Base-by-base conservation (phyloP, 495 filamentous ascomycete species). In the Cenococcum geophilum region DNA sequence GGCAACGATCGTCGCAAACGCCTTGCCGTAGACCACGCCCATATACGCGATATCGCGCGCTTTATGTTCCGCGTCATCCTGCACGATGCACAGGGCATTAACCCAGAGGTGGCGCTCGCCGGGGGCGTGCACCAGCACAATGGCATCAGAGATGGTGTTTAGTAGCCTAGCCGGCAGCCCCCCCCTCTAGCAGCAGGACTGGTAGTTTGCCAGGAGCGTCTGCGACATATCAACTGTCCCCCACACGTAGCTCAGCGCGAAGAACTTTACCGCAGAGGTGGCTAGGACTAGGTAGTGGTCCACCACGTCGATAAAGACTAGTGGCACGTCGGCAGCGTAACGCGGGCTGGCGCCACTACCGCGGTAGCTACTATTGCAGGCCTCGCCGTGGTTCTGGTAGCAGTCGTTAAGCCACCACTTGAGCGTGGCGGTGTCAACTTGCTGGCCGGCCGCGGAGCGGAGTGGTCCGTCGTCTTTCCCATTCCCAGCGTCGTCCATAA, bases 81-180 rank as follows among this genome's bases (percentile, higher is more conserved):
- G 60, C 22, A 66, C 25, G 20, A 66, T 66, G 21, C 59, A 66
- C 22, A 66, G 32, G 16, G 48, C 42, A 49, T 62, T 60, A 4
- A 63, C 52, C 64, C 64, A 66, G 16, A 66, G 60, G 25, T 63
- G 63, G 1, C 49, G 32, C 23, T 53, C 32, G 14, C 58, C 58
- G 5, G 61, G 27, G 8, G 16, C 37, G 4, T 53, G 27, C 10
- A 27, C 48, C 16, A 65, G 5, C 16, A 9, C 5, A 1, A 65
- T 57, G 2, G 63, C 63, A 45, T 65, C 63, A 18, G 23, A 16
- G 21, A 65, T 52, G 4, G 53, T 36, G 18, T 49, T n/a, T 23
- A 53, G 58, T 10, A 42, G 34, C 6, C 32, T 12, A 23, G 8
- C 22, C 10, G 6, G 34, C 8, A 51, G 12, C 14, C 23, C 12